Evolutionary conservation across 805 yeast species (phyloP), one percentile per base, ranked within the genome.

Genomic region (Schizosaccharomyces osmophilus): DNA sequence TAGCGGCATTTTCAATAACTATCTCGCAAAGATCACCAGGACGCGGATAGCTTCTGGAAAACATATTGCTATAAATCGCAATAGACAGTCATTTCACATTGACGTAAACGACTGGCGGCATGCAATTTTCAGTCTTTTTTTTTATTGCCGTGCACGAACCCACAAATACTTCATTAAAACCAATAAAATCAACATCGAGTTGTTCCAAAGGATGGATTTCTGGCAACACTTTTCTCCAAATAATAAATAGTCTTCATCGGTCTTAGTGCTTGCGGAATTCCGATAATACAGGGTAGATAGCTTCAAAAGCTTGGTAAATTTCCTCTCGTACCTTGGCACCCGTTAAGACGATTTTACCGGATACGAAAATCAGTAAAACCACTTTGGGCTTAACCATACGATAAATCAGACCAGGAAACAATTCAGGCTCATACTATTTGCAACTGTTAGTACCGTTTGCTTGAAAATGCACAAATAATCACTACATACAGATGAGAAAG

Each of bases 301-400:
- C 95, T 72, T 90, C 98, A 72, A 93, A 93, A 4, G 98, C 98
- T 68, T 89, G 95, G 71, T 93, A 93, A 65, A 93, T 93, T 73
- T 93, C 98, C 72, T 93, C 97, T 73, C 98, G 84, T 73, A 93
- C 97, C 73, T 93, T 93, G 22, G 98, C 98, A 77, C 98, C 98
- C 6, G 98, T 93, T 67, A 93, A 77, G 61, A 93, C 98, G 73
- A 93, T 93, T 73, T 93, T 93, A 42, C 98, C 98, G 36, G 95
- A 85, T 60, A 93, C 98, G 72, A 93, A 93, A 67, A 93, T 89
- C 74, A 93, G 79, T 69, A 93, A 76, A 61, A 93, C 98, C 74
- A 93, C 93, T 73, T 93, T 93, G 19, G 98, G 98, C 72, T 90
- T 90, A 67, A 93, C 98, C 98, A 93, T 93, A 79, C 98, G 87